Evolutionary conservation across 371 early-diverging fungal genomes (phyloP).

Genomic region (Mortierella sp.): DNA sequence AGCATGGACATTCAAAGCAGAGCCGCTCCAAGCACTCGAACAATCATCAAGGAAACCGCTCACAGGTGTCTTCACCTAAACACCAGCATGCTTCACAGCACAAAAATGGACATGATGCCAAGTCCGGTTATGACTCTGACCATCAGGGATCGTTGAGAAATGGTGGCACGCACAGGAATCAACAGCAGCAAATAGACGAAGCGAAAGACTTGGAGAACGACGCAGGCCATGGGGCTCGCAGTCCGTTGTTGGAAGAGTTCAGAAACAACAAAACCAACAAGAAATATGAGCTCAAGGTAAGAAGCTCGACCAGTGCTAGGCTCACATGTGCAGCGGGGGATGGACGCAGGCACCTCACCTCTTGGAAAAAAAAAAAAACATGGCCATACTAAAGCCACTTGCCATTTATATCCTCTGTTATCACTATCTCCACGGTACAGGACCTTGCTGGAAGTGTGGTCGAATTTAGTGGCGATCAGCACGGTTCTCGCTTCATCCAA

Average conservation of each 20-base stretch:
- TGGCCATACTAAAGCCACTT: no score
- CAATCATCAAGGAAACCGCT: conserved; percentile 21
- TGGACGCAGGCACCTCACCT: no score
- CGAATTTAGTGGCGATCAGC: conserved; percentile 99
- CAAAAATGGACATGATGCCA: conserved; percentile 15
- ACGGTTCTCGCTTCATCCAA: conserved; percentile 99
- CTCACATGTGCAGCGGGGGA: no score
- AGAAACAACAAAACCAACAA: conserved; percentile 85
- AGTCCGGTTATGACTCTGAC: conserved; percentile 21
- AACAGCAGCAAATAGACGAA: conserved; percentile 16
- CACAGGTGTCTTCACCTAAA: conserved; percentile 29
- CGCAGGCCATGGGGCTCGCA: conserved; percentile 71
- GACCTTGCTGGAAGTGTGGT: conserved; percentile 94
- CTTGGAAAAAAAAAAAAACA: no score
- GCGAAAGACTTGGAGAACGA: conserved; percentile 50
- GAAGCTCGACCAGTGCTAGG: no score
- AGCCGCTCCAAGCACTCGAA: conserved; percentile 15
- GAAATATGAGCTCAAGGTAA: conserved; percentile 88
- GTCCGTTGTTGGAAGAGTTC: conserved; percentile 91
- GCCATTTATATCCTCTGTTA: no score
- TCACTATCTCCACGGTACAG: conserved; percentile 32
- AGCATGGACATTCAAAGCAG: conserved; percentile 31
- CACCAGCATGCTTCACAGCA: conserved; percentile 17
- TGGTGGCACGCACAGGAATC: conserved; percentile 1
- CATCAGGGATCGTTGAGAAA: background rate